Evolutionary conservation across 2,329 filamentous ascomycete genomes (phyloP).

Genomic region (Arthrobotrys iridis): DNA sequence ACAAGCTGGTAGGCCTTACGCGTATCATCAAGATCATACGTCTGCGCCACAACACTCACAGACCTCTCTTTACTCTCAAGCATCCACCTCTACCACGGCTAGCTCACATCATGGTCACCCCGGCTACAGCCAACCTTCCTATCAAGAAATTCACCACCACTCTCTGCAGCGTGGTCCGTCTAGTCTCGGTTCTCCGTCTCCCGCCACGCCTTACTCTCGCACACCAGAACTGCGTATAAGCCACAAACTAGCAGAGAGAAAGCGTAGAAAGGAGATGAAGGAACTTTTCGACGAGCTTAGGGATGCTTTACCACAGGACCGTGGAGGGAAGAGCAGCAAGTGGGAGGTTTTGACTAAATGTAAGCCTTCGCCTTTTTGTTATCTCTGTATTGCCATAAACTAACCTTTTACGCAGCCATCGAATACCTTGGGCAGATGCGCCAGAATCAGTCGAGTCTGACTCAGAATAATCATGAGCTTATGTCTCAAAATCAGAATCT

Average conservation of each 20-base stretch:
- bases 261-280: slow-evolving; percentile 88
- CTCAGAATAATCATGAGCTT: slow-evolving; percentile 54
- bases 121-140: slow-evolving; percentile 24
- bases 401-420: slow-evolving; percentile 55
- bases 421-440: slow-evolving; percentile 58
- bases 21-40: slow-evolving; percentile 43
- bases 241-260: slow-evolving; percentile 85
- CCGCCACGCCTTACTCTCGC: slow-evolving; percentile 73
- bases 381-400: background rate
- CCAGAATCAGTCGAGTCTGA: slow-evolving; percentile 52
- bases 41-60: slow-evolving; percentile 52
- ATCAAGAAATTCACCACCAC: slow-evolving; percentile 57
- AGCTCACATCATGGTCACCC: slow-evolving; percentile 48
- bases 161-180: slow-evolving; percentile 53
- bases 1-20: slow-evolving; percentile 48
- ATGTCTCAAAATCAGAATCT: slow-evolving; percentile 43
- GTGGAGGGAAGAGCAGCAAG: slow-evolving; percentile 85
- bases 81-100: slow-evolving; percentile 42
- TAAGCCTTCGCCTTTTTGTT: slow-evolving; percentile 62
- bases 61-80: slow-evolving; percentile 54
- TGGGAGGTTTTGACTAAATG: slow-evolving; percentile 90
- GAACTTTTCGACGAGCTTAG: slow-evolving; percentile 83
- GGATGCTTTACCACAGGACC: slow-evolving; percentile 79
- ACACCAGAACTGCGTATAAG: slow-evolving; percentile 84
- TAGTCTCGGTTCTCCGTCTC: slow-evolving; percentile 51